Conservation (phyloP, 2,329 filamentous ascomycete species). For the Fusarium pseudoanthophilum region DNA sequence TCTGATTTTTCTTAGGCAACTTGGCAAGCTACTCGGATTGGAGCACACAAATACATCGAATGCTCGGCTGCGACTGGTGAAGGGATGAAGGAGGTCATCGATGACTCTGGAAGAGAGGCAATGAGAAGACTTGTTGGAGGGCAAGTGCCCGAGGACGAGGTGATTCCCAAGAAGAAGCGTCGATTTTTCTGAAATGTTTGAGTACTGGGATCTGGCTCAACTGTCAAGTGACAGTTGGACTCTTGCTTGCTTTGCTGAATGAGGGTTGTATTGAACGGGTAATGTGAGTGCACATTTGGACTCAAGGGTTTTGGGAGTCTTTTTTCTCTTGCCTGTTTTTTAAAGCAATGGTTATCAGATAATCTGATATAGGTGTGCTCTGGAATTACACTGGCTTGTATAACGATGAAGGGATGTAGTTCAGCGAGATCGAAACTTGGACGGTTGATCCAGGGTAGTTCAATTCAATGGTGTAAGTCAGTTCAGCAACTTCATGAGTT, state of each 20-base stretch:
- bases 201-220: neutral
- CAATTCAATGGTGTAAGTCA: neutral
- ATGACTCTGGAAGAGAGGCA: conserved; percentile 42
- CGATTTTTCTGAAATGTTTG: conserved; percentile 21
- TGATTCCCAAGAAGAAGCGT: conserved; percentile 31
- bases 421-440: neutral
- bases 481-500: neutral
- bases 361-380: neutral
- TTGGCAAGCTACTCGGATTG: conserved; percentile 48
- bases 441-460: neutral
- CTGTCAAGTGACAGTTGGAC: neutral
- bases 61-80: conserved; percentile 52
- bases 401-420: neutral
- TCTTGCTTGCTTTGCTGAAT: neutral
- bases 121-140: conserved; percentile 30
- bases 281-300: neutral
- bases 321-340: neutral
- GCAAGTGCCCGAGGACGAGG: conserved; percentile 2
- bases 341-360: neutral
- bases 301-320: neutral
- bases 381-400: neutral
- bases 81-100: conserved; percentile 47
- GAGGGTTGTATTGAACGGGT: no score
- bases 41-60: conserved; percentile 47
- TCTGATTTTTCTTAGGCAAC: conserved; percentile 41